These are phyloP conservation scores for Corylus americana DNA, from an alignment of 306 rosid species.

Conservation along the genomic window DNA sequence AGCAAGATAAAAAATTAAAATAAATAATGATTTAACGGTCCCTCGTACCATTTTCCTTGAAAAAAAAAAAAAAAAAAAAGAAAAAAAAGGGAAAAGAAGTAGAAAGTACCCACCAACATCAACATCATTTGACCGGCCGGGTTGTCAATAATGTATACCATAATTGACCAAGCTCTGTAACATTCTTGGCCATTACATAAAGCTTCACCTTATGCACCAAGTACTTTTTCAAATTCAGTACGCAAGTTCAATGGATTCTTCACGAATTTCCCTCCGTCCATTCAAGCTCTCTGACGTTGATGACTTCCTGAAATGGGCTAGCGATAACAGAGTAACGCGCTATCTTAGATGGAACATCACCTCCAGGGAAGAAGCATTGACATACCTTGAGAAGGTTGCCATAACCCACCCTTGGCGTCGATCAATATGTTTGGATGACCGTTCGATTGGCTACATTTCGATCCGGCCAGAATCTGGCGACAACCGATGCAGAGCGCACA, in stretches of 20 bases:
- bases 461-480: not conserved
- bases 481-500: slow-evolving; percentile 39
- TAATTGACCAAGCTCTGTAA: not conserved
- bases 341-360: slow-evolving; percentile 35
- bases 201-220: not conserved
- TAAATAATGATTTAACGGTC: no score
- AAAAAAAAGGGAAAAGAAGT: no score
- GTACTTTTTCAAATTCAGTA: not conserved
- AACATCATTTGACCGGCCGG: no score
- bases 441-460: slow-evolving; percentile 3
- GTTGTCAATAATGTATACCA: not conserved
- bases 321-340: slow-evolving; percentile 35
- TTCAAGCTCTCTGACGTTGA: slow-evolving; percentile 24
- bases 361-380: slow-evolving; percentile 2
- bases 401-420: slow-evolving; percentile 1
- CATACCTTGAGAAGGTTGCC: not conserved
- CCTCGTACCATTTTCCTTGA: no score
- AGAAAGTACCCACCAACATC: not conserved
- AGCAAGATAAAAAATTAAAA: no score
- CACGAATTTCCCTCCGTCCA: slow-evolving; percentile 22
- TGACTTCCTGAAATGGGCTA: slow-evolving; percentile 36
- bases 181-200: not conserved
- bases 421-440: slow-evolving; percentile 13
- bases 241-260: slow-evolving; percentile 4
- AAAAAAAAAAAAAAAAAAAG: no score